A percentile compares a stretch with the other conserved stretches of the same genome.
Conservation (phyloP, 1,284 basidiomycete genomes). For the Phenoliferia sp. region DNA sequence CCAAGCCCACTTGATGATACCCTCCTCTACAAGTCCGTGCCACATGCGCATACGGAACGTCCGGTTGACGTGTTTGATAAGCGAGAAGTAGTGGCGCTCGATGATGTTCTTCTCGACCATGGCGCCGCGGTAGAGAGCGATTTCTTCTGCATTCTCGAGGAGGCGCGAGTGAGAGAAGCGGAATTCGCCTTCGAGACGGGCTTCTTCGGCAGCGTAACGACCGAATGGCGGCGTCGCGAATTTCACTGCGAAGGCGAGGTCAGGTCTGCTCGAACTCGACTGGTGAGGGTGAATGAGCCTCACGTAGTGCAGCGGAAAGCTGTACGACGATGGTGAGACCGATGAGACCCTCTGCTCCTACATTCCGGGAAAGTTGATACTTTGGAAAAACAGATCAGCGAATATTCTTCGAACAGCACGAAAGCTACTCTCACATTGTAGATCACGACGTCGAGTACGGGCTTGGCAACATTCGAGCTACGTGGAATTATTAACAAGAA, state of each 20-base stretch:
- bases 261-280: background rate
- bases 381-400: slow-evolving; percentile 42
- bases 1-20: slow-evolving; percentile 91
- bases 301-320: slow-evolving; percentile 67
- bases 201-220: slow-evolving; percentile 69
- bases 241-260: slow-evolving; percentile 55
- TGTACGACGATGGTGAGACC: slow-evolving; percentile 82
- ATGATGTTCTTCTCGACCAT: slow-evolving; percentile 87
- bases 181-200: slow-evolving; percentile 80
- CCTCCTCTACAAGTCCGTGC: slow-evolving; percentile 90
- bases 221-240: slow-evolving; percentile 88
- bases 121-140: slow-evolving; percentile 89
- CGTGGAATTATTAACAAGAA: too few species aligned
- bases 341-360: slow-evolving; percentile 83
- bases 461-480: slow-evolving; percentile 80
- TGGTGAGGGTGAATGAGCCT: slow-evolving; percentile 41
- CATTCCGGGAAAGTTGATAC: slow-evolving; percentile 49
- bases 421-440: too few species aligned
- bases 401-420: too few species aligned
- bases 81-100: slow-evolving; percentile 81
- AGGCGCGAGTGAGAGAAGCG: slow-evolving; percentile 91
- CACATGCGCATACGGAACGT: slow-evolving; percentile 74
- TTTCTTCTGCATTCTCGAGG: slow-evolving; percentile 87
- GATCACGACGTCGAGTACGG: slow-evolving; percentile 75
- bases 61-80: slow-evolving; percentile 82